These are phyloP conservation scores for Luzula sylvatica DNA, from an alignment of 176 grass and related monocot species.

Conservation along the genomic window DNA sequence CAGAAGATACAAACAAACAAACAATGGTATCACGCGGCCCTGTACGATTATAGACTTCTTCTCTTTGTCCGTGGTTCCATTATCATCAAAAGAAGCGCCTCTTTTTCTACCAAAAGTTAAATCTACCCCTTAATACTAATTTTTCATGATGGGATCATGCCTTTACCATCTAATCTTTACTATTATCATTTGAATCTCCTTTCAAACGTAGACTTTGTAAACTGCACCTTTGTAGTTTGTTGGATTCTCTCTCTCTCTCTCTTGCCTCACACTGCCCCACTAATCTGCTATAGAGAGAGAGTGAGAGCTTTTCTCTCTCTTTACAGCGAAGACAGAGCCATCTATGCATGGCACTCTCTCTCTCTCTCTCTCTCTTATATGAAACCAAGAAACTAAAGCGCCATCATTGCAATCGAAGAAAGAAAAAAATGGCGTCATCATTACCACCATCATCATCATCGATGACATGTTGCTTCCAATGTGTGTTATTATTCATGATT, in stretches of 20 bases:
- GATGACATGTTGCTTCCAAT: too few relatives aligned
- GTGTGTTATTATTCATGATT: slow-evolving; percentile 9
- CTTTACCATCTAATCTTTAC: not conserved
- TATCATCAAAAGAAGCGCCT: too few relatives aligned
- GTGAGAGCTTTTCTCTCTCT: slow-evolving; percentile 3
- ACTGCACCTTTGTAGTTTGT: slow-evolving; percentile 6
- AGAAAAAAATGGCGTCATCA: not conserved
- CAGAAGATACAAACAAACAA: too few relatives aligned
- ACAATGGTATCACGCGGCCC: too few relatives aligned
- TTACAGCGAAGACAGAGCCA: slow-evolving; percentile 19
- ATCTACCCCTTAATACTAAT: not conserved
- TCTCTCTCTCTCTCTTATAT: slow-evolving; percentile 6
- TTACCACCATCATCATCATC: not conserved
- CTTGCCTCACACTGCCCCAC: slow-evolving; percentile 5
- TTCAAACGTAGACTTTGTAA: slow-evolving; percentile 10
- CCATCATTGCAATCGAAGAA: not conserved
- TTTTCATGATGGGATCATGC: not conserved
- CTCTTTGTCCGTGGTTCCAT: too few relatives aligned
- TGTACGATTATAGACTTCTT: too few relatives aligned
- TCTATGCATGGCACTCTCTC: not conserved
- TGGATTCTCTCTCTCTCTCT: slow-evolving; percentile 2
- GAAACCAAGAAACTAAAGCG: slow-evolving; percentile 9
- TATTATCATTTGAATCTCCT: too few relatives aligned
- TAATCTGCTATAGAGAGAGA: not conserved
- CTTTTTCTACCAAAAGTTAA: too few relatives aligned